A percentile compares a stretch with the other conserved stretches of the same genome.
These are phyloP conservation scores for Triadica sebifera DNA, from an alignment of 345 rosid species.

Conservation along the genomic window DNA sequence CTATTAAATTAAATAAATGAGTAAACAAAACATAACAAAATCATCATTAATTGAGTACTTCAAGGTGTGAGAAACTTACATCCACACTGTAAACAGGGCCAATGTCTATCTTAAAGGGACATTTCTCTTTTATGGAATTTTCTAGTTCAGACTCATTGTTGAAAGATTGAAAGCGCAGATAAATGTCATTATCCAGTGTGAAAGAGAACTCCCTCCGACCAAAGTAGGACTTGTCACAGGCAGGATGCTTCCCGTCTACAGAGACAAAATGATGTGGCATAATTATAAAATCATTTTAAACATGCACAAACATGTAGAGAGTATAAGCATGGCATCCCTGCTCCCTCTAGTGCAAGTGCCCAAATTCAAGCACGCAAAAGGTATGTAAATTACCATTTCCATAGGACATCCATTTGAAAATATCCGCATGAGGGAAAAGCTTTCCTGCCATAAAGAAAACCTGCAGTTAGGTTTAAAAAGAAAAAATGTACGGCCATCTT, in stretches of 20 bases:
- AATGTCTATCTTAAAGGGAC: conserved; percentile 82
- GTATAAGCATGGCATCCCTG: no score
- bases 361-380: background rate
- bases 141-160: conserved; percentile 57
- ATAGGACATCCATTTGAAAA: conserved; percentile 83
- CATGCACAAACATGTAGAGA: background rate
- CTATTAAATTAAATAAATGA: background rate
- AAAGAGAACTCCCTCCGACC: conserved; percentile 84
- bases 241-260: conserved; percentile 93
- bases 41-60: background rate
- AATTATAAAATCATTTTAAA: background rate
- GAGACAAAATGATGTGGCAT: conserved; percentile 2
- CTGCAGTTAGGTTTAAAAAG: no score
- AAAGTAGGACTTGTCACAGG: conserved; percentile 66
- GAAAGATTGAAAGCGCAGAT: conserved; percentile 73
- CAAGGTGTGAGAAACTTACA: conserved; percentile 38
- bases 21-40: background rate
- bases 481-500: background rate
- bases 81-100: conserved; percentile 84
- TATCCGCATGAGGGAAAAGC: conserved; percentile 73
- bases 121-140: conserved; percentile 53
- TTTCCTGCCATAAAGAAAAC: conserved; percentile 51
- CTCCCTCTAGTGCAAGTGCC: background rate
- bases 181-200: conserved; percentile 73
- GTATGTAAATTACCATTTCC: conserved; percentile 67